Evolutionary conservation across 2,329 filamentous ascomycete genomes (phyloP), one percentile per base, ranked within the genome.

Genomic region (Epichloe bromicola): DNA sequence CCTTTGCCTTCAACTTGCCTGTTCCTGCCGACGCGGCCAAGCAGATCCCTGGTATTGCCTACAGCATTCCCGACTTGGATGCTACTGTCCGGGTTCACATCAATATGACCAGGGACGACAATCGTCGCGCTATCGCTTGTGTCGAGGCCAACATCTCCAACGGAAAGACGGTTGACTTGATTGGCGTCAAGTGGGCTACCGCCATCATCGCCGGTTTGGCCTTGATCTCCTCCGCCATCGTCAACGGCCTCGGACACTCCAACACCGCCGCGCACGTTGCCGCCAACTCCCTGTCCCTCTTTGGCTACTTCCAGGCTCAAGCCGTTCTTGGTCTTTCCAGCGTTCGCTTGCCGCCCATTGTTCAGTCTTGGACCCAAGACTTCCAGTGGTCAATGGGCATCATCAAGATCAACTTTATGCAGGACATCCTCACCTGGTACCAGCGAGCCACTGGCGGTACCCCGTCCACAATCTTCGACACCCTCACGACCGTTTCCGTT

Each of bases 351-450:
- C 91, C 91, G 10, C 91, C 91, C 0, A 86, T 95, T 54, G 91
- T 95, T 50, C 78, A 86, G 61, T 79, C 90, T 0, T 97, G 91
- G 91, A 95, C 90, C 2, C 90, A 96, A 70, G 91, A 96, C 70
- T 96, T 97, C 71, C 86, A 94, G 65, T 97, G 91, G 91, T 94
- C 85, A 62, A 93, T 97, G 88, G 91, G 91, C 60, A 89, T 97
- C 60, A 95, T 97, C 61, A 79, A 80, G 48, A 76, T 96, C 41
- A 75, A 74, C n/a, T 96, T 95, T 66, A 79, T 96, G 70, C 88
- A 97, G 71, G 75, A 74, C 46, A 86, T 95, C 62, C 87, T 88
- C 55, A 95, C 89, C 37, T 97, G 91, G 91, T 97, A 96, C 65
- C 90, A 95, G 70, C 86, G 90, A 55, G 80, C 91, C 3, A 97